These are phyloP conservation scores for Anthostomella pinea DNA, from an alignment of 2,329 filamentous ascomycete species.

Conservation along the genomic window DNA sequence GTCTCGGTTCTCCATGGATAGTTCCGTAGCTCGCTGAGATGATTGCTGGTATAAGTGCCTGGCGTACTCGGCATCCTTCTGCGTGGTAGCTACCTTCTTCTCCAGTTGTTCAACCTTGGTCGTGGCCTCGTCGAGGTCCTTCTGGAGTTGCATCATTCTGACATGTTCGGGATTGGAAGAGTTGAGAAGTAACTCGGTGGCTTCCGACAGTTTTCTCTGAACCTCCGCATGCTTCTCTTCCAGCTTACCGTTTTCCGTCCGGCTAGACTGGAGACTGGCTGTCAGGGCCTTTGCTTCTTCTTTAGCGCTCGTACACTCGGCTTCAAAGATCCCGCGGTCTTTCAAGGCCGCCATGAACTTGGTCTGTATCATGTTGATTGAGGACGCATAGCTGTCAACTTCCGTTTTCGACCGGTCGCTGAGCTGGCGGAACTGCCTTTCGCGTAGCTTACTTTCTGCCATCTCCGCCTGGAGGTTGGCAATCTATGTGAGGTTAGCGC, in stretches of 20 bases:
- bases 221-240: slow-evolving; percentile 37
- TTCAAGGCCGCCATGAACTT: slow-evolving; percentile 44
- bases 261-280: slow-evolving; percentile 36
- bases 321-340: slow-evolving; percentile 37
- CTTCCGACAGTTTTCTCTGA: slow-evolving; percentile 36
- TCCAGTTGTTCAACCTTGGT: slow-evolving; percentile 38
- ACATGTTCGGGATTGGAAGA: slow-evolving; percentile 38
- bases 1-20: slow-evolving; percentile 45
- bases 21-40: slow-evolving; percentile 44
- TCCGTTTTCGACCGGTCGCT: slow-evolving; percentile 45
- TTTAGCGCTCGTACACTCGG: slow-evolving; percentile 38
- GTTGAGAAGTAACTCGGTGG: slow-evolving; percentile 32
- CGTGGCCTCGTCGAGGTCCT: slow-evolving; percentile 38
- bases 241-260: slow-evolving; percentile 37
- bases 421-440: slow-evolving; percentile 38
- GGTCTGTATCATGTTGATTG: slow-evolving; percentile 43
- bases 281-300: slow-evolving; percentile 35
- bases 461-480: slow-evolving; percentile 36
- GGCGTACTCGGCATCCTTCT: slow-evolving; percentile 54
- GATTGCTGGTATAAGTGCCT: slow-evolving; percentile 58
- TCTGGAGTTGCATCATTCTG: slow-evolving; percentile 40
- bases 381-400: slow-evolving; percentile 44
- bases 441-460: slow-evolving; percentile 31
- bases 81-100: slow-evolving; percentile 34
- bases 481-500: slow-evolving; percentile 30